These are phyloP conservation scores for Lobosporangium transversale DNA, from an alignment of 192 early-diverging fungal species.

Conservation along the genomic window DNA sequence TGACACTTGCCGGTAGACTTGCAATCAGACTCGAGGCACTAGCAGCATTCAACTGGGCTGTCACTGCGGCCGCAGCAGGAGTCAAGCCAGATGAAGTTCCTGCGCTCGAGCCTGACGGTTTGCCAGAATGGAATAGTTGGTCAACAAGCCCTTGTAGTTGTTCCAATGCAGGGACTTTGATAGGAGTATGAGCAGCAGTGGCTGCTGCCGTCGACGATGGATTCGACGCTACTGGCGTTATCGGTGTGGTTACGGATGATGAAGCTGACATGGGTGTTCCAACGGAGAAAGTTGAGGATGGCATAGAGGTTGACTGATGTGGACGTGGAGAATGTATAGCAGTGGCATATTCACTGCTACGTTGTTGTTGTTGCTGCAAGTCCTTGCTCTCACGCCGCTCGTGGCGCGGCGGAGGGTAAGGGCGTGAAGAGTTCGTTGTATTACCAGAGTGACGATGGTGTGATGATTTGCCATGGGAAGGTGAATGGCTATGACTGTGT, in stretches of 20 bases:
- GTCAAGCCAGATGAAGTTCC: slow-evolving; percentile 10
- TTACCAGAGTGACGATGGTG: slow-evolving; percentile 1
- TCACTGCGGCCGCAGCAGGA: slow-evolving; percentile 33
- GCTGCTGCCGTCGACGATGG: not conserved
- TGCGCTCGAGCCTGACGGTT: not conserved
- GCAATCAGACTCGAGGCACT: slow-evolving; percentile 24
- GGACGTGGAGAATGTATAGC: not conserved
- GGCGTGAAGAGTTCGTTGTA: slow-evolving; percentile 1
- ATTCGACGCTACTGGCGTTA: not conserved
- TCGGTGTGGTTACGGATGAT: not conserved
- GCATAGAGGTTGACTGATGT: not conserved
- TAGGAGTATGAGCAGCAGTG: not conserved
- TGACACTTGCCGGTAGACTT: slow-evolving; percentile 17
- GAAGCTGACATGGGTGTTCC: not conserved
- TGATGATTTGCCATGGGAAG: slow-evolving; percentile 6
- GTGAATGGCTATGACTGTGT: slow-evolving; percentile 12
- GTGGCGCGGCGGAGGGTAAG: slow-evolving; percentile 15
- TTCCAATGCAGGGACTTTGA: slow-evolving; percentile 26
- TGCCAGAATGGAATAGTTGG: slow-evolving; percentile 31
- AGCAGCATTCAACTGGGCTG: slow-evolving; percentile 18
- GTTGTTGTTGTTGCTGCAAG: not conserved
- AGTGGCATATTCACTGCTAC: slow-evolving; percentile 4
- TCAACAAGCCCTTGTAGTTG: slow-evolving; percentile 44
- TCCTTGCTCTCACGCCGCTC: slow-evolving; percentile 22
- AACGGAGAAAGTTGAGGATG: not conserved